A percentile compares a stretch with the other conserved stretches of the same genome.
Evolutionary conservation across 2,329 filamentous ascomycete genomes (phyloP).

Genomic region (Simplicillium aogashimaense): DNA sequence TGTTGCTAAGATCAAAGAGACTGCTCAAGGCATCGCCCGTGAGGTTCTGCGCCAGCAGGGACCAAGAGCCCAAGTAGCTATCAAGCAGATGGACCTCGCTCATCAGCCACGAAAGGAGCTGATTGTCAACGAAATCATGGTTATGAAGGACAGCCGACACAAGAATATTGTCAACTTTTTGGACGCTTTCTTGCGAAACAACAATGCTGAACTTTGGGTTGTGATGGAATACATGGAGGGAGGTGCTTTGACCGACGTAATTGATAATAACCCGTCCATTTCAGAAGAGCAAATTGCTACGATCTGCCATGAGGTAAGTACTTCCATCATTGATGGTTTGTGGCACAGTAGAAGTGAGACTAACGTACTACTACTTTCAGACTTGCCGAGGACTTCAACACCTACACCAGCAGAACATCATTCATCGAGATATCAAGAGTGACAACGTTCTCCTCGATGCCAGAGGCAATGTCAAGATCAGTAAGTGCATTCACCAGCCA

Average conservation of each 20-base stretch:
- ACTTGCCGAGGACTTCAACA: conserved; percentile 93
- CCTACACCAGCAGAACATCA: conserved; percentile 91
- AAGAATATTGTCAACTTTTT: conserved; percentile 98
- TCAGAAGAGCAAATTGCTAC: conserved; percentile 96
- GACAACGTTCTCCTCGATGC: conserved; percentile 95
- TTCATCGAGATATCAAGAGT: conserved; percentile 98
- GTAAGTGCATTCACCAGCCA: conserved; percentile 44
- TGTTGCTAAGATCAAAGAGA: conserved; percentile 89
- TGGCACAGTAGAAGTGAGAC: conserved; percentile 6
- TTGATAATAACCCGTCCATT: conserved; percentile 92
- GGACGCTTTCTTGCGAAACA: conserved; percentile 92
- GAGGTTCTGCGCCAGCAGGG: conserved; percentile 73
- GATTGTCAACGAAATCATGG: conserved; percentile 98
- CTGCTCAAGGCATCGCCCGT: conserved; percentile 73
- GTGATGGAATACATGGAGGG: conserved; percentile 99
- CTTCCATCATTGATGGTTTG: background rate
- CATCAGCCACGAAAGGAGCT: conserved; percentile 96
- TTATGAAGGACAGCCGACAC: conserved; percentile 99
- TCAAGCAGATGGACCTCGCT: conserved; percentile 98
- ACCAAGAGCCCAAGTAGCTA: conserved; percentile 80
- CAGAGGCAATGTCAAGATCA: conserved; percentile 94
- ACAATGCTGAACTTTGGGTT: conserved; percentile 94
- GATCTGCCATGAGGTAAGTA: conserved; percentile 83
- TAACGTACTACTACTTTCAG: conserved; percentile 35
- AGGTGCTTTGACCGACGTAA: conserved; percentile 92